A percentile compares a stretch with the other conserved stretches of the same genome.
Evolutionary conservation across 495 filamentous ascomycete species (phyloP).

Genomic region (Talaromyces thailandensis): DNA sequence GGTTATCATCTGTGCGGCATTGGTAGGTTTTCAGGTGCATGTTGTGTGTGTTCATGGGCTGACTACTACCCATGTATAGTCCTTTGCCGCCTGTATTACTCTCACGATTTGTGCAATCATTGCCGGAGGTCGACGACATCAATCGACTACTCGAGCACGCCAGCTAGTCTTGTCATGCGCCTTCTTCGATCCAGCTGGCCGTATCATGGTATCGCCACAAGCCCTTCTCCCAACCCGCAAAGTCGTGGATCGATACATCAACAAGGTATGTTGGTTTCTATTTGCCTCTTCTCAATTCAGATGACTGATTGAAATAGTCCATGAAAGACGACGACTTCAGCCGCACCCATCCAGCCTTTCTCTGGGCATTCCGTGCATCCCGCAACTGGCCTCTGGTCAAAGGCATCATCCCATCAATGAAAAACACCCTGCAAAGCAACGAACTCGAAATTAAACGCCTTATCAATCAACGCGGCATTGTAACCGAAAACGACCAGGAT

Average conservation of each 20-base stretch:
- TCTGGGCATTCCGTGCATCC: constrained; percentile 78
- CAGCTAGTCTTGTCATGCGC: constrained; percentile 70
- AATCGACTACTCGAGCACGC: constrained; percentile 57
- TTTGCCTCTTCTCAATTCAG: neutral
- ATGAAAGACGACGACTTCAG: constrained; percentile 67
- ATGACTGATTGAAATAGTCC: constrained; percentile 27
- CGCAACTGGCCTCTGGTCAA: constrained; percentile 63
- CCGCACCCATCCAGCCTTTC: constrained; percentile 69
- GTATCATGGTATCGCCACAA: constrained; percentile 69
- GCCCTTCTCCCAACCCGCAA: constrained; percentile 73
- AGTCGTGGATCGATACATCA: constrained; percentile 70
- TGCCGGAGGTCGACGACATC: constrained; percentile 43
- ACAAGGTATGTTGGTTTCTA: constrained; percentile 37
- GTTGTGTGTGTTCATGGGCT: neutral
- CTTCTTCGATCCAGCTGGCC: constrained; percentile 65
- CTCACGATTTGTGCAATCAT: constrained; percentile 47
- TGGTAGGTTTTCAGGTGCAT: constrained; percentile 34
- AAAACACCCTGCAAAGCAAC: constrained; percentile 41
- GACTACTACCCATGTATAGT: constrained; percentile 25
- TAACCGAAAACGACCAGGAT: constrained; percentile 29
- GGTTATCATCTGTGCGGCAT: constrained; percentile 53
- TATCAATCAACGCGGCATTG: constrained; percentile 26
- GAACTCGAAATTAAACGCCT: constrained; percentile 24
- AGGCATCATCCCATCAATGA: constrained; percentile 62
- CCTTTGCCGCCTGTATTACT: constrained; percentile 50